Base-by-base conservation (phyloP, 441 rosid genomes). In the Adansonia madagascariensis region DNA sequence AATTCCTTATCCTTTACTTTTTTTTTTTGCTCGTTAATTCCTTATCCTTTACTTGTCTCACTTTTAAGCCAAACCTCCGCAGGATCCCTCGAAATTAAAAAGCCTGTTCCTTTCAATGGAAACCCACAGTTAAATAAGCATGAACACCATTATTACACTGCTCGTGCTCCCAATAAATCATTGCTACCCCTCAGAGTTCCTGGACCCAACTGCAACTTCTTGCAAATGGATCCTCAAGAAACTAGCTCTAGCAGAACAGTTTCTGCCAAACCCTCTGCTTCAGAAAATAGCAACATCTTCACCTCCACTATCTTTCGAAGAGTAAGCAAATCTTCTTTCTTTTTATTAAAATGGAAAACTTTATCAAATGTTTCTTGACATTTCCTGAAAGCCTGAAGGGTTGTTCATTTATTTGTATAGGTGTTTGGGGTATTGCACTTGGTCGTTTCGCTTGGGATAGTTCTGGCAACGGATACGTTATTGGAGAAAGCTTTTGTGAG, bases 401-500 rank as follows among this genome's bases (percentile, higher is more conserved):
- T 43, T 43, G 8, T 43, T 43, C 46, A 43, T 65, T 4, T 31
- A 22, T 63, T 66, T 7, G 3, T 65, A 66, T 15, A 93, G 98
- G 94, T 88, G 78, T 53, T 91, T 77, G 95, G 88, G 80, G 27
- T 86, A 60, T 46, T 81, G 80, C 98, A 94, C 80, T 87, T 95
- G 85, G 78, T 88, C 72, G 89, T 90, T 57, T 92, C 97, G 12
- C 93, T 95, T 27, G 97, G 94, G 75, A 82, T 91, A 56, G 88
- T 95, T 83, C 85, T 95, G 22, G 98, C 97, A 14, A 77, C 80
- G 83, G 97, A 95, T 57, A 86, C 84, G 73, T 87, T 84, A 52
- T 89, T 95, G 91, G 90, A 94, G 75, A 69, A 80, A 75, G 98
- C 95, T 14, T 95, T 95, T 86, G 82, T 89, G 46, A 92, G 88